A percentile compares a stretch with the other conserved stretches of the same genome.
phyloP scores from a whole-genome alignment of 2,329 filamentous ascomycete genomes.

The Pseudogymnoascus sp. region DNA sequence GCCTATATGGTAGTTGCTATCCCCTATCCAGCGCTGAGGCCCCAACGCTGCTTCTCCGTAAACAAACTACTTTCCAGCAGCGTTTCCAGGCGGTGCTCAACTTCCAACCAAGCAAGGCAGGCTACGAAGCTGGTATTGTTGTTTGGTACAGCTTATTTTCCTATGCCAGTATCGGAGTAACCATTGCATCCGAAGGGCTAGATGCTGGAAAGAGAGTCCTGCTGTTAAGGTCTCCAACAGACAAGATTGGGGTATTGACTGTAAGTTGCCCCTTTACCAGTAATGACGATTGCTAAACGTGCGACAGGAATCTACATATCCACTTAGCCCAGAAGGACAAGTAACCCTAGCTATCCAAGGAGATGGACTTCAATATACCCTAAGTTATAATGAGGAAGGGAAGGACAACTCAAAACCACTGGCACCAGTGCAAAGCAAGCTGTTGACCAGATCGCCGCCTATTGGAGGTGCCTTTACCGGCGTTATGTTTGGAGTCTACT shows the following conservation, averaged over 20 bases:
- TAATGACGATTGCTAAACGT: background rate
- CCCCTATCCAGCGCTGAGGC: constrained; percentile 40
- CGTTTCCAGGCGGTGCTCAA: constrained; percentile 36
- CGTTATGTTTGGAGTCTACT: constrained; percentile 17
- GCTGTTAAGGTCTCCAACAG: background rate
- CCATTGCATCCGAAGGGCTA: background rate
- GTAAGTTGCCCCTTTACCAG: background rate
- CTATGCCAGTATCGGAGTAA: constrained; percentile 35
- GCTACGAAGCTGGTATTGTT: constrained; percentile 43
- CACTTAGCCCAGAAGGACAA: background rate
- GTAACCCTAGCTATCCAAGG: constrained; percentile 4
- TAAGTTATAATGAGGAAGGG: background rate
- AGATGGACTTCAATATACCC: constrained; percentile 3
- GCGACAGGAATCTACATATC: background rate
- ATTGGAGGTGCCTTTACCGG: constrained; percentile 16
- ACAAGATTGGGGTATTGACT: background rate
- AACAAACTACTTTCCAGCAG: constrained; percentile 39
- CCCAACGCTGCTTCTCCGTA: constrained; percentile 44
- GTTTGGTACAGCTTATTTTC: constrained; percentile 46
- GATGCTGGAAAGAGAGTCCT: background rate
- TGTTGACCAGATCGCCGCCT: constrained; percentile 15
- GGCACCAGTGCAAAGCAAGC: constrained; percentile 5
- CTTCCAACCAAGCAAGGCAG: constrained; percentile 35
- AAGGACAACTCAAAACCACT: background rate
- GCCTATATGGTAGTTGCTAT: constrained; percentile 44